Percentiles rank a stretch among this genome's conserved stretches.
Evolutionary conservation across 805 yeast genomes (phyloP).

Genomic region (Metschnikowia cerradonensis): DNA sequence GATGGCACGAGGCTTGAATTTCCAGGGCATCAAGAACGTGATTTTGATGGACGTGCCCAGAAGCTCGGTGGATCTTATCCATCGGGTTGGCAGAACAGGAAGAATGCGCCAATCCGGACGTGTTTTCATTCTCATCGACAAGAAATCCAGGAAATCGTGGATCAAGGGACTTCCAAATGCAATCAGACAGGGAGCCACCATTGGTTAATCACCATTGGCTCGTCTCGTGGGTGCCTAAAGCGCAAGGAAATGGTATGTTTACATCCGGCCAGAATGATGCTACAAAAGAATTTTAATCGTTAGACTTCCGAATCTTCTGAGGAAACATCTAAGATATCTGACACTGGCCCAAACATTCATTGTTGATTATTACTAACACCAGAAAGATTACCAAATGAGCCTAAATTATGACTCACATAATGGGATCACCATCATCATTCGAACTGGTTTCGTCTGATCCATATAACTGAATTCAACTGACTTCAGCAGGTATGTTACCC

Average conservation of each 20-base stretch:
- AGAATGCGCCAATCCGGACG: conserved; percentile 87
- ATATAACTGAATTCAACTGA: not conserved
- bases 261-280: conserved; percentile 27
- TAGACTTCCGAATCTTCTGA: conserved; percentile 39
- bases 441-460: conserved; percentile 2
- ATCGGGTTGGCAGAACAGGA: conserved; percentile 92
- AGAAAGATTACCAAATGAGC: not conserved
- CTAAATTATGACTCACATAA: no score
- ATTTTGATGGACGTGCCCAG: conserved; percentile 82
- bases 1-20: conserved; percentile 85
- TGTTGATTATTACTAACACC: conserved; percentile 6
- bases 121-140: conserved; percentile 74
- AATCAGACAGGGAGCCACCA: conserved; percentile 46
- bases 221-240: not conserved
- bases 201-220: conserved; percentile 22
- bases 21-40: conserved; percentile 75
- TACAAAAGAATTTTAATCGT: conserved; percentile 33
- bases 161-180: conserved; percentile 75
- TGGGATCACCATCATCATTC: not conserved
- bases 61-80: conserved; percentile 80
- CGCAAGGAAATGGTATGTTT: conserved; percentile 10
- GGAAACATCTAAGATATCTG: conserved; percentile 34
- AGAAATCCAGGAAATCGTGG: conserved; percentile 69
- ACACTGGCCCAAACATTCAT: not conserved
- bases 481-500: conserved; percentile 12